Percentiles rank a stretch among this genome's conserved stretches.
These are phyloP conservation scores for Alternaria ventricosa DNA, from an alignment of 2,329 filamentous ascomycete genomes.

Conservation along the genomic window DNA sequence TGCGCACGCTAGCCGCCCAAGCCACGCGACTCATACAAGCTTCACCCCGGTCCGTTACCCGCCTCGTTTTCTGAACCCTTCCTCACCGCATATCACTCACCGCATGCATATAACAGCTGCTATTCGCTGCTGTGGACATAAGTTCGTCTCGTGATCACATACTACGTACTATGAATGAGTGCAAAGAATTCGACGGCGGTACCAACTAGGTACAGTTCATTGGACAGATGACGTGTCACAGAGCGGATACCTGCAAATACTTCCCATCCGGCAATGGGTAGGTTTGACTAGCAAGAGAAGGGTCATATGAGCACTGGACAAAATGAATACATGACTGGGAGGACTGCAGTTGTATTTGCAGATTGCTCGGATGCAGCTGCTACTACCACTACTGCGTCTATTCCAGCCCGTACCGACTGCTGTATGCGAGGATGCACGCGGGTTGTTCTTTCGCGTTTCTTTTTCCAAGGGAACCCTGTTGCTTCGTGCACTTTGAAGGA, in stretches of 20 bases:
- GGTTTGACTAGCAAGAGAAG: background rate
- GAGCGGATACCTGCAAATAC: background rate
- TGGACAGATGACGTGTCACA: background rate
- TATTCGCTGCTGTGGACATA: background rate
- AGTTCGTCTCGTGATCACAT: background rate
- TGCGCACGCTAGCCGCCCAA: constrained; percentile 14
- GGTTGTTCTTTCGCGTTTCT: background rate
- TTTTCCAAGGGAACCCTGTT: background rate
- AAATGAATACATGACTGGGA: background rate
- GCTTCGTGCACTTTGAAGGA: background rate
- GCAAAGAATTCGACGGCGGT: background rate
- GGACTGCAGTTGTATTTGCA: background rate
- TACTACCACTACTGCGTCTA: background rate
- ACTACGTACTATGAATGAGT: background rate
- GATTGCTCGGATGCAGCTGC: background rate
- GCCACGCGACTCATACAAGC: background rate
- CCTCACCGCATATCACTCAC: background rate
- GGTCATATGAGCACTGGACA: background rate
- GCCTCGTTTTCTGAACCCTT: background rate
- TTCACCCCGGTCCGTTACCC: background rate
- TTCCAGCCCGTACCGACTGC: background rate
- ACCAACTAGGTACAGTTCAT: background rate
- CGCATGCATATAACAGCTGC: background rate
- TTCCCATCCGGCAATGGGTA: background rate
- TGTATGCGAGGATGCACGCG: background rate